Evolutionary conservation across 106 monocot genomes (phyloP), one percentile per base, ranked within the genome.

Genomic region (Phalaenopsis equestris): DNA sequence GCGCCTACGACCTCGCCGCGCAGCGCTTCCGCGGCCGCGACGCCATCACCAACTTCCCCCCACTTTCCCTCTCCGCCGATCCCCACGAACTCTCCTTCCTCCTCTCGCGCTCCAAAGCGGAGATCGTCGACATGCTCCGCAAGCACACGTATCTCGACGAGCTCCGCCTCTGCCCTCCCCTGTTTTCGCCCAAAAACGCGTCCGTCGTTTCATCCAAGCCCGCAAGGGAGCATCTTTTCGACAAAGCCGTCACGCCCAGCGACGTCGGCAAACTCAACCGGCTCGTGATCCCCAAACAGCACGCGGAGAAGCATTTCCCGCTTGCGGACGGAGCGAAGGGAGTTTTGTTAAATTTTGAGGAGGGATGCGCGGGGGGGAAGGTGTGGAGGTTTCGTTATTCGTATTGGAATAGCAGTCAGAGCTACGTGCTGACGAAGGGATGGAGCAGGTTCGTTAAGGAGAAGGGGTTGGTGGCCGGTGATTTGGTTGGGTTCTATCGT

Each of bases 211-310:
- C 52, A 41, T 14, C 58, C 18, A 38, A n/a, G 41, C 75, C 81
- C 36, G 82, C 61, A 8, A 79, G 81, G 0, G 93, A 85, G 80
- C 87, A 67, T 10, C 79, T 96, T 14, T 96, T 96, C 81, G 91
- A 93, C 55, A 96, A 96, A 79, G 85, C 85, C 3, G 88, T 96
- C 38, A 96, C 96, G 16, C 93, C 96, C 3, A 96, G 96, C 88
- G 96, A 96, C 78, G 96, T 91, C 16, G 96, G 96, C 42, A 96
- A 96, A 87, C 89, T 96, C n/a, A 96, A 96, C 87, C 77, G 96
- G 56, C 85, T 96, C 23, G 96, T 96, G 55, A 91, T 96, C 72
- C 96, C 96, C 45, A 96, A 96, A 81, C 96, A 96, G 82, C 90
- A 96, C 57, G 96, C 96, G 2, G 96, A 96, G 91, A 91, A 90